A percentile compares a stretch with the other conserved stretches of the same genome.
Conservation (phyloP, 345 rosid genomes). For the Lepidium sativum region DNA sequence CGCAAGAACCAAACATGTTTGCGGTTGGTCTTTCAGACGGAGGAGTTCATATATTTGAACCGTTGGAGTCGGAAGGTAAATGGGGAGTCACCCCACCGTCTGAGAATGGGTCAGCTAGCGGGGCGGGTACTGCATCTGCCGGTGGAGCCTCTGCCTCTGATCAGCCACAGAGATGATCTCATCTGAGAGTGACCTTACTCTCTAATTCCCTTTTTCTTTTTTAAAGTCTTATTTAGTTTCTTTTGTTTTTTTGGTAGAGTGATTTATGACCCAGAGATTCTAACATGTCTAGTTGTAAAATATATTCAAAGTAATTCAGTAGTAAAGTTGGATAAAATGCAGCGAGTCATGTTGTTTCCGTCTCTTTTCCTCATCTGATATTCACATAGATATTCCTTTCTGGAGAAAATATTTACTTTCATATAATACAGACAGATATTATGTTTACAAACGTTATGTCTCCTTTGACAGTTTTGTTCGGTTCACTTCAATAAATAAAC, state of each 20-base stretch:
- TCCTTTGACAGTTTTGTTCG: background rate
- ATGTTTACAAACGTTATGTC: background rate
- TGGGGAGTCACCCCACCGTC: conserved; percentile 89
- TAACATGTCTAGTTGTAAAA: conserved; percentile 29
- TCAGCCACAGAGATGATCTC: conserved; percentile 71
- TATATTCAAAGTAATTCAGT: background rate
- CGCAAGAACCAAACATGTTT: conserved; percentile 89
- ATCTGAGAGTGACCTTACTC: background rate
- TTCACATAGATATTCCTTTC: background rate
- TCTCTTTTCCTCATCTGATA: background rate
- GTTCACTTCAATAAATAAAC: background rate
- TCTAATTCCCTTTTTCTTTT: background rate
- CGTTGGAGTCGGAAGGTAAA: conserved; percentile 86
- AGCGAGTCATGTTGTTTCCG: background rate
- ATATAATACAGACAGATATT: background rate
- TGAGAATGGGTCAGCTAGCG: conserved; percentile 82
- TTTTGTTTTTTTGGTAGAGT: conserved; percentile 6
- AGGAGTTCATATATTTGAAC: conserved; percentile 90
- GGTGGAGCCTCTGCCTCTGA: conserved; percentile 78
- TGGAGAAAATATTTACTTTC: background rate
- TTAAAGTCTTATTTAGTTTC: background rate
- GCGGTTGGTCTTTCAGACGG: conserved; percentile 94
- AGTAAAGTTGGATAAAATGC: background rate
- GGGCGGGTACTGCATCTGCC: conserved; percentile 45
- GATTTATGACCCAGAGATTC: conserved; percentile 16